Evolutionary conservation across 2,329 filamentous ascomycete species (phyloP).

Genomic region (Stylonectria norvegica): DNA sequence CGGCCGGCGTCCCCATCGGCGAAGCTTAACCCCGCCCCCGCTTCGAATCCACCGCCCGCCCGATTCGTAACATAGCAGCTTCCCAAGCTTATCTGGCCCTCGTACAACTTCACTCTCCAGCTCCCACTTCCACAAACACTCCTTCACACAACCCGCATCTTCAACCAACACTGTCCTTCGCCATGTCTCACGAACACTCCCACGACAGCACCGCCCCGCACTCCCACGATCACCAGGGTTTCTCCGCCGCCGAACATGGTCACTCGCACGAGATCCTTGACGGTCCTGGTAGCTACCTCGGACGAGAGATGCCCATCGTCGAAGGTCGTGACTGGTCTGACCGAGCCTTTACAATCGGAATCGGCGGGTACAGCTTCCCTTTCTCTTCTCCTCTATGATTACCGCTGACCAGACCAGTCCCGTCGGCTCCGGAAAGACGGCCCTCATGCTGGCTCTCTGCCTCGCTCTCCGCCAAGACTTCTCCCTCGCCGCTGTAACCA

Average conservation of each 20-base stretch:
- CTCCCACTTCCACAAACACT: background rate
- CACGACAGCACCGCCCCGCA: conserved; percentile 56
- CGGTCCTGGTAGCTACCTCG: conserved; percentile 84
- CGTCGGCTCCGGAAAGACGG: conserved; percentile 95
- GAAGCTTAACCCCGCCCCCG: too few relatives aligned
- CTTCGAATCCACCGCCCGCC: too few relatives aligned
- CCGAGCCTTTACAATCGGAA: conserved; percentile 92
- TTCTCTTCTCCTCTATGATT: background rate
- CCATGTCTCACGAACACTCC: conserved; percentile 44
- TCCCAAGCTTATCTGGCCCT: too few relatives aligned
- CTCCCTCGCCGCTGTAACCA: conserved; percentile 92
- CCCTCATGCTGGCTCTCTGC: conserved; percentile 92
- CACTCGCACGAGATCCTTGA: conserved; percentile 95
- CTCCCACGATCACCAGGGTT: conserved; percentile 53
- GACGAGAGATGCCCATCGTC: conserved; percentile 89
- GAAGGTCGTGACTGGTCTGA: conserved; percentile 85
- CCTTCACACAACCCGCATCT: background rate
- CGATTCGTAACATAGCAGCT: too few relatives aligned
- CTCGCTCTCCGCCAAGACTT: conserved; percentile 74
- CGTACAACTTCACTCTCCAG: background rate
- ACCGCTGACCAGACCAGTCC: conserved; percentile 54
- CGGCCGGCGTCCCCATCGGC: too few relatives aligned
- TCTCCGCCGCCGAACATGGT: conserved; percentile 70
- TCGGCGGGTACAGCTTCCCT: conserved; percentile 72
- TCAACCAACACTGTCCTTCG: too few relatives aligned